Evolutionary conservation across 805 yeast species (phyloP).

Genomic region (Metschnikowia reukaufii): DNA sequence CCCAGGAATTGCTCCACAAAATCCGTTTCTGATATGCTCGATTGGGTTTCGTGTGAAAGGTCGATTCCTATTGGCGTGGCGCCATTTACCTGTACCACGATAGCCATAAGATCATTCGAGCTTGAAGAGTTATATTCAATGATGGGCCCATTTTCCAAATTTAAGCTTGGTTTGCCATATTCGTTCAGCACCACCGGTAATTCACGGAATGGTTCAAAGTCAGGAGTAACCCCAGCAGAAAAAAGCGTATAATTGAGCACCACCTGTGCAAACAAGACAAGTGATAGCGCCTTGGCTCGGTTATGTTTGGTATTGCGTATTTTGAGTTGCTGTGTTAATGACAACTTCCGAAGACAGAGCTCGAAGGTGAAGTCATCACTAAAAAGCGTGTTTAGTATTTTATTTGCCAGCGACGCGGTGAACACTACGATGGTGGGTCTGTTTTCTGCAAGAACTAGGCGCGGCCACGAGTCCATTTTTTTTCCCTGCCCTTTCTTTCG

Average conservation of each 20-base stretch:
- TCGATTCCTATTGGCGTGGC: conserved; percentile 35
- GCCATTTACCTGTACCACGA: conserved; percentile 39
- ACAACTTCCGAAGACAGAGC: conserved; percentile 44
- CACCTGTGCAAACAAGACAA: conserved; percentile 45
- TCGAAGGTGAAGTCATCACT: conserved; percentile 48
- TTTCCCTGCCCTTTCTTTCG: too few relatives aligned
- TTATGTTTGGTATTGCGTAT: conserved; percentile 41
- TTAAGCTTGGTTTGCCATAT: conserved; percentile 57
- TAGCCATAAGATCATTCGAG: conserved; percentile 50
- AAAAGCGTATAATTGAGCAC: conserved; percentile 37
- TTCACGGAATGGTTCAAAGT: conserved; percentile 21
- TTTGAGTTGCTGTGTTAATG: conserved; percentile 41
- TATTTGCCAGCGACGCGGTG: conserved; percentile 15
- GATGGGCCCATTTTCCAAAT: conserved; percentile 16
- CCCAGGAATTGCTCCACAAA: conserved; percentile 40
- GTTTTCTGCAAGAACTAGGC: conserved; percentile 1
- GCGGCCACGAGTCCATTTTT: conserved; percentile 7
- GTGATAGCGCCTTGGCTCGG: conserved; percentile 39
- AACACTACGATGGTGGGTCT: conserved; percentile 15
- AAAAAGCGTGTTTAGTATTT: conserved; percentile 8
- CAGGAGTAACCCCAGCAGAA: conserved; percentile 10
- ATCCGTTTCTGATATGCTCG: conserved; percentile 22
- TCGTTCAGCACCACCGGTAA: conserved; percentile 32
- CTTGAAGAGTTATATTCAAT: conserved; percentile 59
- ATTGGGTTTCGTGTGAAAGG: conserved; percentile 36